Evolutionary conservation across 768 basidiomycete genomes (phyloP).

Genomic region (Psilocybe cyanescens): DNA sequence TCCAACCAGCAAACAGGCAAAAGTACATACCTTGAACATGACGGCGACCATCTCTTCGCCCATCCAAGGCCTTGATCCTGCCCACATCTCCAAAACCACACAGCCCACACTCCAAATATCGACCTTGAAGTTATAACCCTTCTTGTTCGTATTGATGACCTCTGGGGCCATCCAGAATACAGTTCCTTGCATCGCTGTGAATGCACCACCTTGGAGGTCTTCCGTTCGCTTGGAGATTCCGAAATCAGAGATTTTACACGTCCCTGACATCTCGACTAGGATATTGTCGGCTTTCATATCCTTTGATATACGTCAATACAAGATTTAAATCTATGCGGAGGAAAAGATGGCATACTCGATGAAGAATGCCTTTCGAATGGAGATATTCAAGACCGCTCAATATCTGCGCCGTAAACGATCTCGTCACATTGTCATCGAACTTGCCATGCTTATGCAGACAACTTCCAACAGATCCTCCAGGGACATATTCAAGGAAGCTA

Average conservation of each 20-base stretch:
- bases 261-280: slow-evolving; percentile 87
- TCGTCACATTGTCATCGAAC: slow-evolving; percentile 90
- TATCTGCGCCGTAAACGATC: slow-evolving; percentile 92
- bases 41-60: slow-evolving; percentile 90
- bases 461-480: slow-evolving; percentile 93
- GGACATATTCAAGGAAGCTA: slow-evolving; percentile 96
- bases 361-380: slow-evolving; percentile 89
- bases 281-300: slow-evolving; percentile 99
- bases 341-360: slow-evolving; percentile 61
- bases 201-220: slow-evolving; percentile 81
- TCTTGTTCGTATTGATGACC: slow-evolving; percentile 84
- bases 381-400: slow-evolving; percentile 91
- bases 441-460: slow-evolving; percentile 90
- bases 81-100: slow-evolving; percentile 99
- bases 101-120: slow-evolving; percentile 99
- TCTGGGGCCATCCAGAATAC: slow-evolving; percentile 99
- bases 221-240: slow-evolving; percentile 97
- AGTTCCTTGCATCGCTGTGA: slow-evolving; percentile 95
- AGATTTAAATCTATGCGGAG: not conserved
- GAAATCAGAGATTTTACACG: slow-evolving; percentile 98
- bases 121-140: slow-evolving; percentile 95
- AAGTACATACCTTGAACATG: slow-evolving; percentile 84
- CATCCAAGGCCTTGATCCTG: slow-evolving; percentile 93
- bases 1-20: not conserved
- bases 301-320: slow-evolving; percentile 38